Evolutionary conservation across 768 basidiomycete genomes (phyloP).

Genomic region (Xanthoconium purpureum): DNA sequence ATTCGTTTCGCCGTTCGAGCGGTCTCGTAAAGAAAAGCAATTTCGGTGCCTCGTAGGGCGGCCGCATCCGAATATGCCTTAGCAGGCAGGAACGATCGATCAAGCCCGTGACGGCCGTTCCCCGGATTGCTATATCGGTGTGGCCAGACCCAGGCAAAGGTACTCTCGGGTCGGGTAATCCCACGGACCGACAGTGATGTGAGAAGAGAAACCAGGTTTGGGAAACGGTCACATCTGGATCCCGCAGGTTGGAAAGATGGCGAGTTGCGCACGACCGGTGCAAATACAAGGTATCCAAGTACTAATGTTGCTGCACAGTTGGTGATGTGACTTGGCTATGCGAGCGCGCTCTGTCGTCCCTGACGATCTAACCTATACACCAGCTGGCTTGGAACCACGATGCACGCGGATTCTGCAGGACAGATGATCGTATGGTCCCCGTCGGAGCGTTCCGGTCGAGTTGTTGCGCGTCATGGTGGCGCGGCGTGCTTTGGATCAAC

Average conservation of each 20-base stretch:
- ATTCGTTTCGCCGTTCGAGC: not conserved
- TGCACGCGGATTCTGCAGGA: not conserved
- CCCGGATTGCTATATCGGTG: not conserved
- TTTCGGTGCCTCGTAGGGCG: no score
- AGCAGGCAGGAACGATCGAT: not conserved
- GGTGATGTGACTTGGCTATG: not conserved
- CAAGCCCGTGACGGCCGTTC: not conserved
- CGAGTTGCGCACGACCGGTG: not conserved
- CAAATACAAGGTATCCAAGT: no score
- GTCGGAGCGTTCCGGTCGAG: no score
- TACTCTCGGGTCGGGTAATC: constrained; percentile 1
- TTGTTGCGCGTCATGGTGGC: no score
- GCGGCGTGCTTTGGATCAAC: no score
- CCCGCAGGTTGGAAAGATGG: not conserved
- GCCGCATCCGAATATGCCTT: not conserved
- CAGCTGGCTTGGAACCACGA: not conserved
- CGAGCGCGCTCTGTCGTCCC: not conserved
- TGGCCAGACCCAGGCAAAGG: not conserved
- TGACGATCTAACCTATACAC: not conserved
- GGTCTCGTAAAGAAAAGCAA: not conserved
- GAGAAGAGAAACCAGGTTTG: not conserved
- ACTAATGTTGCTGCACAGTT: not conserved
- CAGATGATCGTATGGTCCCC: not conserved
- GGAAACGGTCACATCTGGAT: not conserved
- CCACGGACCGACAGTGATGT: not conserved